Evolutionary conservation across 129 eudicot genomes (phyloP), one percentile per base, ranked within the genome.

Genomic region (Deinandra increscens): DNA sequence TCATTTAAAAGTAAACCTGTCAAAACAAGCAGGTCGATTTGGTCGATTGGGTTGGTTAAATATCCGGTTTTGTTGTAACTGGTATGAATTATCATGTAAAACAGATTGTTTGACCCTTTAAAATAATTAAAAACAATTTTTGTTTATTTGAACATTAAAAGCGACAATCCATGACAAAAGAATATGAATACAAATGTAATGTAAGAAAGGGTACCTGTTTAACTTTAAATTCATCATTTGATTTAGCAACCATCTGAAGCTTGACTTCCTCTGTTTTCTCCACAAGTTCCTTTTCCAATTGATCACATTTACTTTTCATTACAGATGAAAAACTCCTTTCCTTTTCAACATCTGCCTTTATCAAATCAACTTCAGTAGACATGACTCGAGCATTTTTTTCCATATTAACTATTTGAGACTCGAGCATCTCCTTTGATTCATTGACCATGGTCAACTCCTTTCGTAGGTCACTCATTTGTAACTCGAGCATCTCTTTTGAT

Each of bases 201-300:
- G 29, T 14, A 31, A 50, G 42, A 45, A 75, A 62, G 74, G 76
- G 60, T 60, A 87, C 97, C 95, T 90, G 89, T 64, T 87, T 90
- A 50, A 90, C 68, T 80, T 85, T 85, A 10, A 72, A 29, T 49
- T 87, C 91, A 55, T 69, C 84, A 51, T 77, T 77, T 50, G 80
- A 46, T 37, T 60, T 64, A 33, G 75, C 74, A 72, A 41, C 73
- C 46, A 56, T 61, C 64, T 82, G 89, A 83, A 74, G 36, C 78
- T 84, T 81, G 29, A 76, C 60, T 55, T 86, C 88, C 38, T 71
- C 78, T 0, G 68, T 65, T 68, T 64, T 81, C 60, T 60, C 75
- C 56, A 23, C 64, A 44, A 86, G 71, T 78, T 86, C 91, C 37
- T 67, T 67, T 55, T 90, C 88, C 77, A 90, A 42, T 66, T 66